A percentile compares a stretch with the other conserved stretches of the same genome.
These are phyloP conservation scores for Nigrospora oryzae DNA, from an alignment of 2,329 filamentous ascomycete species.

Conservation along the genomic window DNA sequence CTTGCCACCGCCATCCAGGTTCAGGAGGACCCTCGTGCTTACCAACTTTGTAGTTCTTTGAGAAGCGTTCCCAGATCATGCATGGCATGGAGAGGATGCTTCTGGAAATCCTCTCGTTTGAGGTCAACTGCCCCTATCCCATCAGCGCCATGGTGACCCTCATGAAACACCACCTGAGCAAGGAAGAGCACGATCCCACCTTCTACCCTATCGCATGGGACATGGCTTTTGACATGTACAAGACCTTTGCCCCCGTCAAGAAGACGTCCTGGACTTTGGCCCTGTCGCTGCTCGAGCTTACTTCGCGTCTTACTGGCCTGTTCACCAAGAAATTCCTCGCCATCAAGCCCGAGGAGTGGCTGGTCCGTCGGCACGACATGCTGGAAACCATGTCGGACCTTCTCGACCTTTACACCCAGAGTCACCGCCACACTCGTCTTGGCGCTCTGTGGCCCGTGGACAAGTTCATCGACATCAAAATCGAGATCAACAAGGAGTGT, in stretches of 20 bases:
- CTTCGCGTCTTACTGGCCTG: slow-evolving; percentile 56
- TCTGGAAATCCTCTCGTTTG: slow-evolving; percentile 86
- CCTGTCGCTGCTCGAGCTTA: slow-evolving; percentile 73
- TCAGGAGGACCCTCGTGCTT: background rate
- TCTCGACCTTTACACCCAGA: slow-evolving; percentile 85
- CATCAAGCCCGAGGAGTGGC: slow-evolving; percentile 39
- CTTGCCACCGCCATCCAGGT: background rate
- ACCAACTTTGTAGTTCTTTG: slow-evolving; percentile 55
- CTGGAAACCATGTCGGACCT: slow-evolving; percentile 83
- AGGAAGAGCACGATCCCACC: slow-evolving; percentile 35
- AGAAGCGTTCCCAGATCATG: slow-evolving; percentile 68
- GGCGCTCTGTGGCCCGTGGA: slow-evolving; percentile 45
- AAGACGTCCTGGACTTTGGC: slow-evolving; percentile 81
- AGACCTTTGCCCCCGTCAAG: slow-evolving; percentile 88
- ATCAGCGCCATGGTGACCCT: slow-evolving; percentile 81
- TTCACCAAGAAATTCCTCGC: slow-evolving; percentile 40
- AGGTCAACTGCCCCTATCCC: slow-evolving; percentile 83
- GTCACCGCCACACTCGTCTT: slow-evolving; percentile 54
- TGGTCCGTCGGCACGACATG: slow-evolving; percentile 34
- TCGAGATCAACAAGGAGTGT: slow-evolving; percentile 75
- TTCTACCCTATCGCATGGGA: slow-evolving; percentile 66
- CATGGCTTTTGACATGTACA: slow-evolving; percentile 82
- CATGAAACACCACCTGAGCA: slow-evolving; percentile 44
- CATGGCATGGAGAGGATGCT: slow-evolving; percentile 88
- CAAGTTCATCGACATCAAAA: slow-evolving; percentile 77